Evolutionary conservation across 2,329 filamentous ascomycete genomes (phyloP).

Genomic region (Pestalotiopsis sp.): DNA sequence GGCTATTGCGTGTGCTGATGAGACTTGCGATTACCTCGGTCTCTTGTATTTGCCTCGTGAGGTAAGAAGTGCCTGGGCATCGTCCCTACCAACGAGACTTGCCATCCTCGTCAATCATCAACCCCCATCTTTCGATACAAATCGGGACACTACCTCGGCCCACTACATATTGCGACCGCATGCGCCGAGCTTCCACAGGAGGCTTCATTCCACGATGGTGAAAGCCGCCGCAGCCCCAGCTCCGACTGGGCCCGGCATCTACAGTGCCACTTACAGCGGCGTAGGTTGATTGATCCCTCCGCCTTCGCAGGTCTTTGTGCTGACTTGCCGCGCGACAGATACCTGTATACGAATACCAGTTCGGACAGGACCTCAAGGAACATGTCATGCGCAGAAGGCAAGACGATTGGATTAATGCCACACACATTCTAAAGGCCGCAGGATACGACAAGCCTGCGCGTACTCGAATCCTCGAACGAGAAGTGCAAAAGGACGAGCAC

Average conservation of each 20-base stretch:
- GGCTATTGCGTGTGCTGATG: background rate
- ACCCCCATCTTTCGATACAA: background rate
- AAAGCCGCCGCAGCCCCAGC: conserved; percentile 37
- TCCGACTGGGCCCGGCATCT: conserved; percentile 52
- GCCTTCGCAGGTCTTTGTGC: background rate
- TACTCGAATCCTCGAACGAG: conserved; percentile 91
- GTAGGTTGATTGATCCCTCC: conserved; percentile 45
- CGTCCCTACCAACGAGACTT: background rate
- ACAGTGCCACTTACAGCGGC: conserved; percentile 71
- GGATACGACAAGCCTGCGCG: conserved; percentile 96
- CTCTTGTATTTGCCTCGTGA: background rate
- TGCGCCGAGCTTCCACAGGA: background rate
- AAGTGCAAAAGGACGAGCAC: conserved; percentile 94
- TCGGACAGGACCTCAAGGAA: conserved; percentile 74
- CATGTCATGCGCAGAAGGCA: conserved; percentile 95
- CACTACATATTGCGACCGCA: background rate
- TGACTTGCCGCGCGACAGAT: conserved; percentile 57
- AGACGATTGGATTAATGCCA: conserved; percentile 99
- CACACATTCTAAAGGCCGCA: conserved; percentile 95
- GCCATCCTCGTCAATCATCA: background rate
- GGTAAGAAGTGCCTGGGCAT: background rate
- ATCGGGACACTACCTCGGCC: conserved; percentile 14
- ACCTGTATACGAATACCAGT: conserved; percentile 91
- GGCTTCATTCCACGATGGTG: conserved; percentile 41
- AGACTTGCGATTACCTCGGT: background rate